Evolutionary conservation across 2,329 filamentous ascomycete genomes (phyloP).

Genomic region (Trichocomaceae sp.): DNA sequence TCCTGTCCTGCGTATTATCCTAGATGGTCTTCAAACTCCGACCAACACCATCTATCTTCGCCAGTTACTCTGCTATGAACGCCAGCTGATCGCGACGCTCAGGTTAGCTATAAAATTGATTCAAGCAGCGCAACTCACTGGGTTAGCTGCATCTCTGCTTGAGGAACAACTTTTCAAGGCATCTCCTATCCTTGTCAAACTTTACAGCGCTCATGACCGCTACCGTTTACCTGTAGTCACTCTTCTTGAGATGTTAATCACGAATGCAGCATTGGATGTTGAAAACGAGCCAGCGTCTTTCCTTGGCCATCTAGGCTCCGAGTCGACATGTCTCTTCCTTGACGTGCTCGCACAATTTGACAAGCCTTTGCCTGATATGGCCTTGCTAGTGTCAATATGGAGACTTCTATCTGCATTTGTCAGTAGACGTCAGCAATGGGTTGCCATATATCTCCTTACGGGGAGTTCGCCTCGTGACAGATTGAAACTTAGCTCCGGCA

Average conservation of each 20-base stretch:
- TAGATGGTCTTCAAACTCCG: conserved; percentile 54
- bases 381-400: conserved; percentile 68
- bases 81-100: conserved; percentile 60
- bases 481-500: conserved; percentile 43
- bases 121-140: conserved; percentile 60
- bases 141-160: conserved; percentile 57
- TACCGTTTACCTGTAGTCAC: conserved; percentile 61
- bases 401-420: conserved; percentile 78
- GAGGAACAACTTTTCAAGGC: conserved; percentile 76
- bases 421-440: conserved; percentile 88
- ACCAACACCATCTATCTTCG: conserved; percentile 57
- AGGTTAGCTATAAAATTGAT: conserved; percentile 62
- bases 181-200: conserved; percentile 66
- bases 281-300: conserved; percentile 80
- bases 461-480: conserved; percentile 76
- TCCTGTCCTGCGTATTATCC: conserved; percentile 65
- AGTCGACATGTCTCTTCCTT: conserved; percentile 77
- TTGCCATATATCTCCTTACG: conserved; percentile 86
- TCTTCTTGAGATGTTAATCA: conserved; percentile 66
- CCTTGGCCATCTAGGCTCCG: conserved; percentile 78
- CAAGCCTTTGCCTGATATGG: conserved; percentile 61
- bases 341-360: conserved; percentile 70
- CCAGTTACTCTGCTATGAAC: conserved; percentile 49
- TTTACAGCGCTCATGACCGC: conserved; percentile 63
- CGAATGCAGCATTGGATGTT: conserved; percentile 56